phyloP scores from a whole-genome alignment of 768 basidiomycete genomes.

The Gelatoporia subvermispora region DNA sequence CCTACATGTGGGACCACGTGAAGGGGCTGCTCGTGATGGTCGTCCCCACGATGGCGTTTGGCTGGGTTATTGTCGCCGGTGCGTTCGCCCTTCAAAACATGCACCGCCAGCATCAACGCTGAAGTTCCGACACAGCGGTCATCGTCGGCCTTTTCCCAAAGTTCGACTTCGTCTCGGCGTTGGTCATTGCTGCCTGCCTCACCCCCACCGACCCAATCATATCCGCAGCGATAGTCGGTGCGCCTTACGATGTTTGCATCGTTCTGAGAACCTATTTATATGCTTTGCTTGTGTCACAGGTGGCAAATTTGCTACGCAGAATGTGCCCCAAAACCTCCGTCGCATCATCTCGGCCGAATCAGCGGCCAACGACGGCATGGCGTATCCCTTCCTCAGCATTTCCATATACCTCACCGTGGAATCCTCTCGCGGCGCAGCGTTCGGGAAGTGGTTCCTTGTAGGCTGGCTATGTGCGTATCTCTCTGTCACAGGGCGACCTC shows the following conservation, averaged over 20 bases:
- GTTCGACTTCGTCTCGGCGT: constrained; percentile 65
- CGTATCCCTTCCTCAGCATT: constrained; percentile 87
- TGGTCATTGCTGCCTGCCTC: constrained; percentile 85
- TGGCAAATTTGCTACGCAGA: constrained; percentile 61
- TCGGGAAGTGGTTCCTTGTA: constrained; percentile 82
- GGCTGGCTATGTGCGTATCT: constrained; percentile 69
- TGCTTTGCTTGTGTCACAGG: constrained; percentile 33
- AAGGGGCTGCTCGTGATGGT: constrained; percentile 67
- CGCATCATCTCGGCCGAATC: constrained; percentile 84
- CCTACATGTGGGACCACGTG: constrained; percentile 79
- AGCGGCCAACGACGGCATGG: constrained; percentile 93
- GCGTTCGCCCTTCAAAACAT: constrained; percentile 11
- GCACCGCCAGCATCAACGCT: neutral
- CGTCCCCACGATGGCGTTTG: constrained; percentile 80
- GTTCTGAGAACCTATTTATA: neutral
- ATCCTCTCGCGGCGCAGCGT: constrained; percentile 50
- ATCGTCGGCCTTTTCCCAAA: constrained; percentile 69
- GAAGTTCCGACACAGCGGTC: constrained; percentile 40
- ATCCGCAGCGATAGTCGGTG: constrained; percentile 76
- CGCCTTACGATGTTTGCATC: neutral
- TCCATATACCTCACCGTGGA: constrained; percentile 84
- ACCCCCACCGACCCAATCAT: constrained; percentile 96
- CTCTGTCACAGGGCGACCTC: constrained; percentile 1
- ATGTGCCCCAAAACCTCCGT: constrained; percentile 73
- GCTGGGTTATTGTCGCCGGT: constrained; percentile 78